Evolutionary conservation across 495 filamentous ascomycete species (phyloP), one percentile per base, ranked within the genome.

Genomic region (Hyaloscypha bicolor): DNA sequence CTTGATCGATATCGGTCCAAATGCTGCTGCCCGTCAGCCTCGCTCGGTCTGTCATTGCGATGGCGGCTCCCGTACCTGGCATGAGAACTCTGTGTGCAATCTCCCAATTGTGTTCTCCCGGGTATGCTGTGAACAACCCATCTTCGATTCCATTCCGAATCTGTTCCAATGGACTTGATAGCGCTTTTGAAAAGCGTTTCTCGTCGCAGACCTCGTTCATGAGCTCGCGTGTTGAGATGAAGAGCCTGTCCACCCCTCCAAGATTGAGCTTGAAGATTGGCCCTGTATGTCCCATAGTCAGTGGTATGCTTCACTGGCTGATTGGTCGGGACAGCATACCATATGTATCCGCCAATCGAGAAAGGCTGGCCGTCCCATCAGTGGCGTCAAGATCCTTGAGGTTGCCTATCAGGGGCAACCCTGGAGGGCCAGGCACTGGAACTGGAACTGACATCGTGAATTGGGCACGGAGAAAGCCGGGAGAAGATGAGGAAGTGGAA

Each of bases 1-100:
- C 68, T 84, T 83, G 71, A 95, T 89, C 9, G 85, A 79, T 35
- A 91, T 69, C 3, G 91, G 91, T 0, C 90, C 91, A 74, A 95
- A 92, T 4, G 87, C 90, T 4, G 22, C 25, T 6, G 8, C 52
- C 6, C 55, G 85, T 55, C 58, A 69, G 55, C 42, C 42, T 16
- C 16, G 8, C 29, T 39, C 48, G 21, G 11, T 21, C 30, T 56
- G 21, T n/a, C 14, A 59, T 5, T 52, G 8, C 5, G 25, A 45
- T 2, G 4, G 31, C 6, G 32, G 12, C 9, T 32, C n/a, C 6
- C 52, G 55, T 66, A 65, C 63, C 58, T 60, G 67, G 69, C 64
- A 71, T 62, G n/a, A 85, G 71, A 72, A 91, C 82, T n/a, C 91
- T 79, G 72, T 93, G 91, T 14, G 91, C 91, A 51, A 90, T 80